These are phyloP conservation scores for Boletus barrowsii DNA, from an alignment of 768 basidiomycete genomes.

Conservation along the genomic window DNA sequence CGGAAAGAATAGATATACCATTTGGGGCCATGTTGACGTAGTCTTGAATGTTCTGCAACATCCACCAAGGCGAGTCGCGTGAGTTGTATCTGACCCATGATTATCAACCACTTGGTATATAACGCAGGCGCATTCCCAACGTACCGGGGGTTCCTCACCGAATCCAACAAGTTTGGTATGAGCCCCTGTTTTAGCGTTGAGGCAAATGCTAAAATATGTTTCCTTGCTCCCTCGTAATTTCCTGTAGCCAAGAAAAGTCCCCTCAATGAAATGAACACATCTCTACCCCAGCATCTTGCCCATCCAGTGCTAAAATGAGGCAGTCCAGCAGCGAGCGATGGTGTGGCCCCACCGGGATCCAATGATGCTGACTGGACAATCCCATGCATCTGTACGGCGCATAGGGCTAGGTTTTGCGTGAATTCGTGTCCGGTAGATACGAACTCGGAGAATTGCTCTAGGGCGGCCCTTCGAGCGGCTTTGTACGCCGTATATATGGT, in stretches of 20 bases:
- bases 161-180: conserved; percentile 95
- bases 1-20: conserved; percentile 75
- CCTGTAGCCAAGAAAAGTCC: conserved; percentile 95
- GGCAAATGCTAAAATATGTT: conserved; percentile 90
- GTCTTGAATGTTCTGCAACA: conserved; percentile 97
- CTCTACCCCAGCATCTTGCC: conserved; percentile 97
- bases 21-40: conserved; percentile 83
- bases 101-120: neutral
- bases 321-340: conserved; percentile 90
- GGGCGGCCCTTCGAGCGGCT: conserved; percentile 73
- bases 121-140: conserved; percentile 9
- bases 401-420: conserved; percentile 86
- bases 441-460: conserved; percentile 90
- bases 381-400: conserved; percentile 88
- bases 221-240: conserved; percentile 77
- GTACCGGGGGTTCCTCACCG: conserved; percentile 77
- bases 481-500: conserved; percentile 91
- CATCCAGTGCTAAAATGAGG: conserved; percentile 92
- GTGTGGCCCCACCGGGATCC: conserved; percentile 62
- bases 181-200: conserved; percentile 93
- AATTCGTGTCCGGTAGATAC: conserved; percentile 81
- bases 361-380: conserved; percentile 88
- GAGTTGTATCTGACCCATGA: conserved; percentile 73
- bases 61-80: conserved; percentile 99
- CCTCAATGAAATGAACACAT: conserved; percentile 89